Evolutionary conservation across 164 flowering plant genomes (phyloP), one percentile per base, ranked within the genome.

Genomic region (Litsea cubeba): DNA sequence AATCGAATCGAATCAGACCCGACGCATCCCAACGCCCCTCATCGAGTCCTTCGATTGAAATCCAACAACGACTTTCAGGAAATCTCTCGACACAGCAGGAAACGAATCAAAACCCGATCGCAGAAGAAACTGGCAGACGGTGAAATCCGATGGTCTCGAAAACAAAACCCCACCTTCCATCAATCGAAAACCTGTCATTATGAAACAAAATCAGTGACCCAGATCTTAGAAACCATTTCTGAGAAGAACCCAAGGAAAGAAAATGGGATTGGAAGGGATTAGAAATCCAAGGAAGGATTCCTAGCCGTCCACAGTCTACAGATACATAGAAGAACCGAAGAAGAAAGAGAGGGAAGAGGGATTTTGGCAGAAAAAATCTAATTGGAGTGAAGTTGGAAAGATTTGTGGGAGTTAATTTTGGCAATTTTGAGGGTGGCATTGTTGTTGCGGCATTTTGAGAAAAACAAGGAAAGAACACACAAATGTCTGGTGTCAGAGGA

Each of bases 61-160:
- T 57, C 78, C 70, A 69, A 66, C 50, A 72, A 50, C 26, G 63
- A 17, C 62, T 70, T 64, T 90, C 93, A 72, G 88, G 87, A 69
- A 87, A 89, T 3, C 90, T 85, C 72, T 89, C 95, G 83, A 82
- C 25, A 91, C 91, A 65, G 85, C 76, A 3, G 79, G 77, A 71
- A 81, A 88, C 1, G 94, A 85, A 82, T 83, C 87, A 74, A 87
- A 82, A 28, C 83, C 83, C 82, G 92, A 83, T 75, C 77, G 83
- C 46, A 84, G 74, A 2, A 84, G 82, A 58, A 84, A 83, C 69
- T 84, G 84, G 84, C 84, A 81, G 40, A 10, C 57, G 7, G 71
- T 75, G 12, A 49, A 58, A 63, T 26, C 63, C 68, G 54, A 71
- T 20, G 63, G 54, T 20, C 63, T 70, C 15, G 70, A 71, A 32